Conservation (phyloP, 225 moss, liverwort and hornwort genomes). For the Polytrichum formosum region DNA sequence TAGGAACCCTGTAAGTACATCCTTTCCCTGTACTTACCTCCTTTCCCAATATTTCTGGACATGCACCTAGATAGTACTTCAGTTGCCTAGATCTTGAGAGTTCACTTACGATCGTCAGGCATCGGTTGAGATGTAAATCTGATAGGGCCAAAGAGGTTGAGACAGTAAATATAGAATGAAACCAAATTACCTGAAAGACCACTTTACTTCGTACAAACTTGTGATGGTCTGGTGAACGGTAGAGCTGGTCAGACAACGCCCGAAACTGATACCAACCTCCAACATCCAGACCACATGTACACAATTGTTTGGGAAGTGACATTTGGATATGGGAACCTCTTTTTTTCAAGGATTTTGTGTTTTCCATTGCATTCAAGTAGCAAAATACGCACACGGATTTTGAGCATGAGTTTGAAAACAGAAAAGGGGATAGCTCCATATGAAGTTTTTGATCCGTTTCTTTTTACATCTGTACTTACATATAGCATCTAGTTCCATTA, state of each 20-base stretch:
- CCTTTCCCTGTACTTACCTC: no score
- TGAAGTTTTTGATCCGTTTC: no score
- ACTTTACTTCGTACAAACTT: slow-evolving; percentile 29
- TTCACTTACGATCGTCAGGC: no score
- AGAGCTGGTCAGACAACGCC: slow-evolving; percentile 40
- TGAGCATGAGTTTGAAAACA: no score
- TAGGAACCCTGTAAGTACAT: no score
- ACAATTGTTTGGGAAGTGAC: neutral
- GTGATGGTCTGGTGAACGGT: slow-evolving; percentile 30
- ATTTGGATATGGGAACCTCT: neutral
- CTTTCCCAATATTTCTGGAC: neutral
- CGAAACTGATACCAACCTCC: slow-evolving; percentile 20
- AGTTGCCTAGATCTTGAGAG: no score
- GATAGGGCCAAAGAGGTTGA: neutral
- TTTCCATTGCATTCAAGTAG: neutral
- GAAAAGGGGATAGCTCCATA: no score
- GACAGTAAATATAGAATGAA: neutral
- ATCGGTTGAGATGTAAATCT: neutral
- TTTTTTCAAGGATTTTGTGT: neutral
- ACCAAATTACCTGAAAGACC: slow-evolving; percentile 22
- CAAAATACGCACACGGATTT: neutral
- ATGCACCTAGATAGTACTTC: neutral
- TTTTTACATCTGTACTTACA: no score
- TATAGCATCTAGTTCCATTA: no score
- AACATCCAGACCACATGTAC: slow-evolving; percentile 7